Evolutionary conservation across 2,329 filamentous ascomycete genomes (phyloP), one percentile per base, ranked within the genome.

Genomic region (Nemania serpens): DNA sequence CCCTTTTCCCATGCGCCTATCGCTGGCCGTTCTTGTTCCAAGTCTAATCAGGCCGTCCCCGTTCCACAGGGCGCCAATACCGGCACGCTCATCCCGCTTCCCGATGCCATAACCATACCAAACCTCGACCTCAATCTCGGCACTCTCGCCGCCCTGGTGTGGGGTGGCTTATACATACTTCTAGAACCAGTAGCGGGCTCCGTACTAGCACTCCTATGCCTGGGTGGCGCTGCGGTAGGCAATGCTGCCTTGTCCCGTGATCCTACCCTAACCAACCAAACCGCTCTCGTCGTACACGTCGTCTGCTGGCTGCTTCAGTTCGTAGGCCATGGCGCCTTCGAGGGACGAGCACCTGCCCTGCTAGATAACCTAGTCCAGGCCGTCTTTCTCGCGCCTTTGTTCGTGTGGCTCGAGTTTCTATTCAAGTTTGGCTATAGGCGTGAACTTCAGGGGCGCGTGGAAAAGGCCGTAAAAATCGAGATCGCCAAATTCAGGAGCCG

Each of bases 371-470:
- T 98, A 43, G 82, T 96, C 49, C 95, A 98, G 77, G 93, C 95
- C 29, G 76, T 98, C 66, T 94, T 98, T 72, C 82, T 98, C 22
- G 95, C 95, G 0, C 95, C 95, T 9, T 89, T 99, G 71, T 99
- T 98, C 70, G 94, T 98, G 60, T 99, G 95, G 91, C 89, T 99
- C 70, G 93, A 98, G 79, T 78, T 96, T 22, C 82, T 99, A 25
- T 99, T 99, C 81, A 87, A 83, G 71, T 85, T 96, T 52, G 95
- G 95, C 50, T 99, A 98, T 77, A 86, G 95, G 61, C 91, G 89
- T 1, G 93, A 96, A 75, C 81, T 99, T 68, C 92, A 94, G 78
- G 83, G 84, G 62, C 87, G 94, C 52, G 86, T 98, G 46, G 87
- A 94, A 63, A 87, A 88, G 74, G 87, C 84, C 39, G 91, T 97